Evolutionary conservation across 495 filamentous ascomycete genomes (phyloP).

Genomic region (Podospora fimiseda): DNA sequence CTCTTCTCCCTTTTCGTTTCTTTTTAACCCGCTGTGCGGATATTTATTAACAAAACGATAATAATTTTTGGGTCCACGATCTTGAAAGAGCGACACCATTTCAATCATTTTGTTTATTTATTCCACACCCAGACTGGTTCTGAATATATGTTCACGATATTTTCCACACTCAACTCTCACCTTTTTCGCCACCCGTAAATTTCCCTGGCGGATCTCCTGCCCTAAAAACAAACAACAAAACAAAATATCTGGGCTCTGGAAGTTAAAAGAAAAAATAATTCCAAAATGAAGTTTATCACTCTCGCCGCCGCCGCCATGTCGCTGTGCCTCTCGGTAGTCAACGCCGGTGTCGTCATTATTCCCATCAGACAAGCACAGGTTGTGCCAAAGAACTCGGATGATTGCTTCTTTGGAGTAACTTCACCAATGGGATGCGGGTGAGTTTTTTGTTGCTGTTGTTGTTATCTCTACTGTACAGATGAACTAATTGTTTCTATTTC

Average conservation of each 20-base stretch:
- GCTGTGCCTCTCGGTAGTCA: slow-evolving; percentile 39
- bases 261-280: neutral
- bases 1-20: neutral
- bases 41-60: neutral
- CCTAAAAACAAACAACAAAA: neutral
- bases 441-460: slow-evolving; percentile 13
- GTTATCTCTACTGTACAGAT: neutral
- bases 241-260: neutral
- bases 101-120: too few relatives aligned
- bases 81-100: too few relatives aligned
- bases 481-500: neutral
- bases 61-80: too few relatives aligned
- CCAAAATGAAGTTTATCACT: slow-evolving; percentile 35
- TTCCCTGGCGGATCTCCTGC: neutral
- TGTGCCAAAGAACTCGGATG: slow-evolving; percentile 31
- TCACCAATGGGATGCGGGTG: slow-evolving; percentile 45
- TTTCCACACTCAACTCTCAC: neutral
- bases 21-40: neutral
- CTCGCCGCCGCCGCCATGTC: slow-evolving; percentile 29
- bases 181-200: neutral
- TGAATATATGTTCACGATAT: too few relatives aligned
- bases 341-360: slow-evolving; percentile 41
- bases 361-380: slow-evolving; percentile 40
- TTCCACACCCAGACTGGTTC: too few relatives aligned
- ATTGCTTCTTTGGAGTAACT: slow-evolving; percentile 45